Percentiles rank a stretch among this genome's conserved stretches.
These are phyloP conservation scores for Suaeda aralocaspica DNA, from an alignment of 148 eudicot species.

Conservation along the genomic window DNA sequence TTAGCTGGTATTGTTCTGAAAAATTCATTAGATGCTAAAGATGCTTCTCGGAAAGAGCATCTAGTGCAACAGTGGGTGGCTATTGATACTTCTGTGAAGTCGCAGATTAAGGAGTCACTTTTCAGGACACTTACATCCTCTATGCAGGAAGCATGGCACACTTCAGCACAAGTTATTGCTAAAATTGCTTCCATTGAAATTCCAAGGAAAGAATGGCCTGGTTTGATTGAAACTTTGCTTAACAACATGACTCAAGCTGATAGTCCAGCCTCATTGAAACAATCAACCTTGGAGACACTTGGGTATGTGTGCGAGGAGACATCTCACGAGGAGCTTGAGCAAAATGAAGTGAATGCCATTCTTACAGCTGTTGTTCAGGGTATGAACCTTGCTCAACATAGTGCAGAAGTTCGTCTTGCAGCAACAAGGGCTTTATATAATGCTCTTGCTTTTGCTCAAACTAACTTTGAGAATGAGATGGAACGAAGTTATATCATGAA, in stretches of 20 bases:
- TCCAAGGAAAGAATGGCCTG: conserved; percentile 73
- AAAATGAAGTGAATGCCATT: conserved; percentile 57
- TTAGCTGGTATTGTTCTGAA: conserved; percentile 75
- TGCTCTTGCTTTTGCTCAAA: conserved; percentile 79
- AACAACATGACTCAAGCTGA: conserved; percentile 55
- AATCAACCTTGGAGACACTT: conserved; percentile 66
- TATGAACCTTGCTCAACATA: conserved; percentile 53
- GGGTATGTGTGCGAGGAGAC: conserved; percentile 79
- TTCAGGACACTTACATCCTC: conserved; percentile 52
- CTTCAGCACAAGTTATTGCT: conserved; percentile 74
- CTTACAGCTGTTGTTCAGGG: conserved; percentile 82
- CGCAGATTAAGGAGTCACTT: conserved; percentile 58
- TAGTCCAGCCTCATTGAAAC: conserved; percentile 47
- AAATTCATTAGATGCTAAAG: conserved; percentile 74
- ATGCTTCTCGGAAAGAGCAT: conserved; percentile 45
- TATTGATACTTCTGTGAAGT: conserved; percentile 43
- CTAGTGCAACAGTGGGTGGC: conserved; percentile 61
- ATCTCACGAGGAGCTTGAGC: conserved; percentile 57
- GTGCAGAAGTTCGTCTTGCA: conserved; percentile 54
- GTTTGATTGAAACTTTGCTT: conserved; percentile 53
- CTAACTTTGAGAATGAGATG: conserved; percentile 70
- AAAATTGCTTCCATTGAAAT: conserved; percentile 67
- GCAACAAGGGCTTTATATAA: conserved; percentile 68
- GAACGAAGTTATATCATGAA: conserved; percentile 73
- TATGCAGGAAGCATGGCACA: conserved; percentile 54